Evolutionary conservation across 2,329 filamentous ascomycete genomes (phyloP), one percentile per base, ranked within the genome.

Genomic region (Trichoderma sp.): DNA sequence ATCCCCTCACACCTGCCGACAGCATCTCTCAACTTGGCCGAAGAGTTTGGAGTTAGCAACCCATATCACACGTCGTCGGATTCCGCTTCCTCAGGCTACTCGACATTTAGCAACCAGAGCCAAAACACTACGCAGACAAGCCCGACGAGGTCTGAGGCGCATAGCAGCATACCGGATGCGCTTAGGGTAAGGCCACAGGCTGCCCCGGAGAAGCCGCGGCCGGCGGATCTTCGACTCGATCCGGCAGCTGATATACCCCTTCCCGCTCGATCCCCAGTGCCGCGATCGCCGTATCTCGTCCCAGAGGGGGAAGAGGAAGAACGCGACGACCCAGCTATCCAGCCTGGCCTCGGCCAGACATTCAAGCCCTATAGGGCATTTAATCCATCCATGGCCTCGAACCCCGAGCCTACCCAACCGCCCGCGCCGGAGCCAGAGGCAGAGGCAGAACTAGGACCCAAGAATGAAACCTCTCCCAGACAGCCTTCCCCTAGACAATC

Each of bases 71-170:
- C 85, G 4, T 80, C 87, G 0, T 87, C 88, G 1, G 84, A 86
- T 69, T 92, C 90, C 2, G 84, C 85, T 29, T 89, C 88, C 0
- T 92, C 90, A 0, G 87, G 85, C 19, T 84, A 84, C 53, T 92
- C 89, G 2, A 84, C 83, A 1, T 85, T 83, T 45, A 90, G 87
- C 65, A 83, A 84, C 10, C 78, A 78, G 1, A 87, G 87, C 72
- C 85, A 86, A 69, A 80, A 84, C 1, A 91, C 89, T 73, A 90
- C 89, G 8, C 83, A 84, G 69, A 89, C 87, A 17, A 79, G 77
- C 64, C 77, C 78, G 8, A 72, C 76, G 7, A 77, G 77, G 50
- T 79, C 76, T 7, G 73, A 75, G 13, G 63, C 67, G 10, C 71
- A 78, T 17, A 77, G 79, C 34, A 80, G 81, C 42, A 79, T 79